Evolutionary conservation across 805 yeast genomes (phyloP).

Genomic region (Ogataea thermomethanolica): DNA sequence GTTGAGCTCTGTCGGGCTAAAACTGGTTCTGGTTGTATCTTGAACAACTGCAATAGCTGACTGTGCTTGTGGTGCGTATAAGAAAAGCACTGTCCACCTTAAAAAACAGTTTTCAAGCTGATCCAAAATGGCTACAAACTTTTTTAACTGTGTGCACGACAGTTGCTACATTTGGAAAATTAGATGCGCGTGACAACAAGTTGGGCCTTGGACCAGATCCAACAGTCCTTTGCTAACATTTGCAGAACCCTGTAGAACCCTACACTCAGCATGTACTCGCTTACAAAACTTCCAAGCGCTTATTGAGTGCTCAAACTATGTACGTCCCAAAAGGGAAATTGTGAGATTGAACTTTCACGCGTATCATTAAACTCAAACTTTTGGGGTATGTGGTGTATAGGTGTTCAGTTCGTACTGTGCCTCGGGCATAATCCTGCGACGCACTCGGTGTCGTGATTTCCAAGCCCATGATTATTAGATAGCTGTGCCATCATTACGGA

Average conservation of each 20-base stretch:
- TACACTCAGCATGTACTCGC: too few relatives aligned
- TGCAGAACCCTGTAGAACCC: too few relatives aligned
- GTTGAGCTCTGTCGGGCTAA: background rate
- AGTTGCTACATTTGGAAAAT: slow-evolving; percentile 16
- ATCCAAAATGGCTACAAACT: slow-evolving; percentile 11
- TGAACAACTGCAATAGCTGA: background rate
- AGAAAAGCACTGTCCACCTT: slow-evolving; percentile 3
- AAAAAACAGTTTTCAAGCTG: slow-evolving; percentile 9
- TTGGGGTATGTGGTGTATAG: slow-evolving; percentile 2
- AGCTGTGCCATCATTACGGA: too few relatives aligned
- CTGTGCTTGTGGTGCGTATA: background rate
- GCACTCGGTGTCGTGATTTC: too few relatives aligned
- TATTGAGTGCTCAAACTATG: too few relatives aligned
- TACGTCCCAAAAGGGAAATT: slow-evolving; percentile 5
- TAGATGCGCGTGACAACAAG: slow-evolving; percentile 3
- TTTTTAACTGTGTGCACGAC: slow-evolving; percentile 11
- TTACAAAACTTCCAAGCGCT: too few relatives aligned
- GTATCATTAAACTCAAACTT: background rate
- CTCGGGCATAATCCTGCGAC: too few relatives aligned
- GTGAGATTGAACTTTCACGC: slow-evolving; percentile 2
- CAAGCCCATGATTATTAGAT: too few relatives aligned
- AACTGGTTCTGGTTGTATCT: background rate
- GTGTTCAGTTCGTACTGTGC: background rate
- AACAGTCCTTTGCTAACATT: too few relatives aligned
- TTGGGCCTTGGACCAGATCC: background rate